phyloP scores from a whole-genome alignment of 192 early-diverging fungal species.

The Backusella macrospora region DNA sequence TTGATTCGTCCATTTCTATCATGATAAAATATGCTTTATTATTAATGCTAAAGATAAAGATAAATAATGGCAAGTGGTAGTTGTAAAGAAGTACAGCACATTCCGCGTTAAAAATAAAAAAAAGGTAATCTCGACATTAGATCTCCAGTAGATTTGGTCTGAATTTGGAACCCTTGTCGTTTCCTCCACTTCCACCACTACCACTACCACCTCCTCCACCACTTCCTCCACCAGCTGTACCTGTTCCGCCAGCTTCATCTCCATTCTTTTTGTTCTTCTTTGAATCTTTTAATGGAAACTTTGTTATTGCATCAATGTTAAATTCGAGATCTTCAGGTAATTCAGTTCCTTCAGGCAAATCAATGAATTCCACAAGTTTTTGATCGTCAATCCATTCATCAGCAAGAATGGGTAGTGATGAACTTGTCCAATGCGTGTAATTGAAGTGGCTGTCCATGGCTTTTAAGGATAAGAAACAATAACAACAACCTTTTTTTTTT shows the following conservation, averaged over 20 bases:
- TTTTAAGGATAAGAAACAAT: neutral
- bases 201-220: neutral
- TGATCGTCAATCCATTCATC: neutral
- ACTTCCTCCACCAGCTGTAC: neutral
- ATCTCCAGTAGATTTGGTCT: neutral
- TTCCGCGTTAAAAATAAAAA: too few species aligned
- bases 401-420: neutral
- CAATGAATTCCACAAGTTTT: neutral
- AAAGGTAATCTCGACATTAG: neutral
- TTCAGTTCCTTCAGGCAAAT: neutral
- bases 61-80: too few species aligned
- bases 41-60: too few species aligned
- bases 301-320: neutral
- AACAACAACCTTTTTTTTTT: neutral
- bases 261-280: neutral
- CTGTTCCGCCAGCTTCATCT: neutral
- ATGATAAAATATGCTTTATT: too few species aligned
- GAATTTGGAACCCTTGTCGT: neutral
- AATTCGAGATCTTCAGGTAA: constrained; percentile 2
- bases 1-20: neutral
- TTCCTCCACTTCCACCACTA: neutral
- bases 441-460: neutral
- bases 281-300: neutral
- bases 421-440: neutral
- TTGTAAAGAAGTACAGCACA: too few species aligned